Conservation (phyloP, 2,329 filamentous ascomycete genomes). For the Fusarium lyarnte region DNA sequence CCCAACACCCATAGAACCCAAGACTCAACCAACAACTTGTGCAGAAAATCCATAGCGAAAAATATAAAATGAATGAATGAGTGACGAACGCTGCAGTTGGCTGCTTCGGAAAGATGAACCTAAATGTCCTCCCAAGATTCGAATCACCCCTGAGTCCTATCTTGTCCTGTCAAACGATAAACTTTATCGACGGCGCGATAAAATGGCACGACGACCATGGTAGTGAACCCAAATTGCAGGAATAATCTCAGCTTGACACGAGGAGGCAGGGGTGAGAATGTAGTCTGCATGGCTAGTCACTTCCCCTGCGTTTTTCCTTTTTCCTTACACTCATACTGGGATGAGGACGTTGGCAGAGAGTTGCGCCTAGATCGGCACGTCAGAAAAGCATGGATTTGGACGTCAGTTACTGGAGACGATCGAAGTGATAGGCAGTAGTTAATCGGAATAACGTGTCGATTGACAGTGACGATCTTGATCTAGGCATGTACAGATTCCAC, state of each 20-base stretch:
- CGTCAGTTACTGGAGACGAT: neutral
- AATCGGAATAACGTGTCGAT: neutral
- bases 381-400: neutral
- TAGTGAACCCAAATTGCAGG: neutral
- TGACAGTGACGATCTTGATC: neutral
- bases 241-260: neutral
- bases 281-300: neutral
- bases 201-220: neutral
- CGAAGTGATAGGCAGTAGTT: neutral
- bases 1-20: conserved; percentile 45
- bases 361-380: conserved; percentile 9
- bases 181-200: neutral
- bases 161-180: neutral
- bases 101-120: neutral
- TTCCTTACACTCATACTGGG: neutral
- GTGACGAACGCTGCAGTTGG: neutral
- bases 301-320: neutral
- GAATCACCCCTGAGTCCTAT: neutral
- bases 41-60: conserved; percentile 40
- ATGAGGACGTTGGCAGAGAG: neutral
- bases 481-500: neutral
- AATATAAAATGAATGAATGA: neutral
- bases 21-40: conserved; percentile 43
- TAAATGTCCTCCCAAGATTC: neutral
- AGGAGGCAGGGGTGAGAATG: neutral